Percentiles rank a stretch among this genome's conserved stretches.
phyloP scores from a whole-genome alignment of 1,284 basidiomycete species.

The Cutaneotrichosporon mucoides region DNA sequence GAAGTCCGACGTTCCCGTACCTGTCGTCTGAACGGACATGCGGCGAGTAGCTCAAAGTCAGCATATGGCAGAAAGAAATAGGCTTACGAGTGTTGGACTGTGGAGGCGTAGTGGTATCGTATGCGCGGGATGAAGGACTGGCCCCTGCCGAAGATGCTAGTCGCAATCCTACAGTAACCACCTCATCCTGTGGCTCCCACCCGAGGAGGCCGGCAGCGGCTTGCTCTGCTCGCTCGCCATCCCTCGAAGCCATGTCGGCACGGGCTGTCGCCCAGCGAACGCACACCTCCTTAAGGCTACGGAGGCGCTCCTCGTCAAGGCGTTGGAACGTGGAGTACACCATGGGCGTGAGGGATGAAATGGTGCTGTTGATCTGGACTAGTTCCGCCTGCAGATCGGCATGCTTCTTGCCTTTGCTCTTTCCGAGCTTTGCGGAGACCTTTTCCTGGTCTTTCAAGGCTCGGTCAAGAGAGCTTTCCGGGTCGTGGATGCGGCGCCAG shows the following conservation, averaged over 20 bases:
- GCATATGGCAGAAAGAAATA: background rate
- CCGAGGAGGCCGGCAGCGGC: conserved; percentile 36
- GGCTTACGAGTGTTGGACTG: background rate
- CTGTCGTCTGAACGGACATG: conserved; percentile 5
- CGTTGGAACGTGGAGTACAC: conserved; percentile 45
- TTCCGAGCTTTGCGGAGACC: conserved; percentile 39
- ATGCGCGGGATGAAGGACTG: conserved; percentile 15
- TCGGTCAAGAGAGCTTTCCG: conserved; percentile 44
- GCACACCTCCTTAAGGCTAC: conserved; percentile 43
- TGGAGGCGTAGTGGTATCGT: background rate
- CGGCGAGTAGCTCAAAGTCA: conserved; percentile 8
- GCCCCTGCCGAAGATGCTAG: conserved; percentile 27
- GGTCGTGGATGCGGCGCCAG: conserved; percentile 41
- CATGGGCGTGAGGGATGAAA: conserved; percentile 39
- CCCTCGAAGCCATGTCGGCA: conserved; percentile 40
- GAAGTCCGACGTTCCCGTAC: conserved; percentile 25
- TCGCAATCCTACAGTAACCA: conserved; percentile 31
- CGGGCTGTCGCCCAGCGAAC: conserved; percentile 47
- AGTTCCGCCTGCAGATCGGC: conserved; percentile 37
- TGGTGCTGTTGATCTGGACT: conserved; percentile 30
- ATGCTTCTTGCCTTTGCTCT: conserved; percentile 42
- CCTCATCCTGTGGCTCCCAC: conserved; percentile 45
- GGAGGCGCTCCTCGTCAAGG: conserved; percentile 43
- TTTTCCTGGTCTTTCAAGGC: conserved; percentile 47
- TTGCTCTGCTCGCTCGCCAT: conserved; percentile 41